Evolutionary conservation across 2,329 filamentous ascomycete genomes (phyloP).

Genomic region (Stachybotrys elegans): DNA sequence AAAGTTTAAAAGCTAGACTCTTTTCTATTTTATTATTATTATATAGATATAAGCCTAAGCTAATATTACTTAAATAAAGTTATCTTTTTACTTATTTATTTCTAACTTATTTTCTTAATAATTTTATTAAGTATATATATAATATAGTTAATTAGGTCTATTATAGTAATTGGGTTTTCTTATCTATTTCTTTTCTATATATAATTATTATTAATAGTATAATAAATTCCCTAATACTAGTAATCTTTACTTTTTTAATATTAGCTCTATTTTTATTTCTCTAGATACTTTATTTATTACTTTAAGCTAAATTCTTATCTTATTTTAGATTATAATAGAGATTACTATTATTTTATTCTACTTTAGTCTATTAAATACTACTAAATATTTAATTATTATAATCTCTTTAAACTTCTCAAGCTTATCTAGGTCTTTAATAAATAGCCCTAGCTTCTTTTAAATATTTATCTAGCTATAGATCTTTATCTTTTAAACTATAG

Average conservation of each 20-base stretch:
- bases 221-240: not conserved
- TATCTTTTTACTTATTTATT: constrained; percentile 3
- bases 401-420: not conserved
- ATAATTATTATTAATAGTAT: constrained; percentile 1
- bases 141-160: constrained; percentile 1
- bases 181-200: not conserved
- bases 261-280: not conserved
- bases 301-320: not conserved
- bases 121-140: not conserved
- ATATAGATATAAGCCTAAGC: constrained; percentile 2
- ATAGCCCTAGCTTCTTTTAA: not conserved
- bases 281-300: not conserved
- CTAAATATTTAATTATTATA: not conserved
- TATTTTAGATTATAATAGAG: not conserved
- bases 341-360: not conserved
- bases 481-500: constrained; percentile 3
- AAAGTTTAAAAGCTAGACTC: constrained; percentile 3
- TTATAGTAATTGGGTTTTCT: not conserved
- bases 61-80: constrained; percentile 6
- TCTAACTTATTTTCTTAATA: constrained; percentile 1
- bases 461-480: too few species aligned
- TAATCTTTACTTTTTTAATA: constrained; percentile 1
- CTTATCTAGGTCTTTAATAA: not conserved
- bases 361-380: not conserved
- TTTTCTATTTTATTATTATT: constrained; percentile 4